These are phyloP conservation scores for Closterium sp. DNA, from an alignment of 139 green algal species.

Conservation along the genomic window DNA sequence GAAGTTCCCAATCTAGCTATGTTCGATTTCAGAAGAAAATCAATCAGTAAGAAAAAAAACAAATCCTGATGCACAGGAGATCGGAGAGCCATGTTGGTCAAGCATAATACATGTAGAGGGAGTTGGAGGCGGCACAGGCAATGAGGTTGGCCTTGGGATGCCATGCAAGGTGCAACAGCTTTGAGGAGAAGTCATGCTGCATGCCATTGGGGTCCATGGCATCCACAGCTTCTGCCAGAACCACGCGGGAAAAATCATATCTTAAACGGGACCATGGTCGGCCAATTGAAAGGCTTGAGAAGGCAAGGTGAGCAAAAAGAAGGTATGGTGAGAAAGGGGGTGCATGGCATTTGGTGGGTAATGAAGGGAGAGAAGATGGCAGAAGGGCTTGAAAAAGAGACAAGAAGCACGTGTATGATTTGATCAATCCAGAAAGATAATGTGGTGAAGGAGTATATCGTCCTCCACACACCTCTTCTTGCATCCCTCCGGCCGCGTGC, in stretches of 20 bases:
- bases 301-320: too few relatives aligned
- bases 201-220: not conserved
- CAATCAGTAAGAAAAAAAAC: not conserved
- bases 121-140: conserved; percentile 86
- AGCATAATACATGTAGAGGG: conserved; percentile 80
- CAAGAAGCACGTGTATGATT: not conserved
- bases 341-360: too few relatives aligned
- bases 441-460: not conserved
- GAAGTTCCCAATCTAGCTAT: not conserved
- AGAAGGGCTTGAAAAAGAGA: not conserved
- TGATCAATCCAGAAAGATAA: too few relatives aligned
- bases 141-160: conserved; percentile 89
- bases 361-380: not conserved
- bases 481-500: not conserved
- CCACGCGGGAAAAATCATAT: not conserved
- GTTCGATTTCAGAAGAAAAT: not conserved
- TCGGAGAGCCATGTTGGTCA: not conserved
- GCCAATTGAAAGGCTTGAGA: not conserved
- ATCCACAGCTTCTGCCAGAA: not conserved
- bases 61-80: not conserved
- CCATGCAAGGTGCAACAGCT: conserved; percentile 95
- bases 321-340: too few relatives aligned
- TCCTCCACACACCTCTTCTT: not conserved
- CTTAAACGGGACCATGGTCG: not conserved
- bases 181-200: conserved; percentile 72